Evolutionary conservation across 495 filamentous ascomycete species (phyloP), one percentile per base, ranked within the genome.

Genomic region (Aspergillus indologenus): DNA sequence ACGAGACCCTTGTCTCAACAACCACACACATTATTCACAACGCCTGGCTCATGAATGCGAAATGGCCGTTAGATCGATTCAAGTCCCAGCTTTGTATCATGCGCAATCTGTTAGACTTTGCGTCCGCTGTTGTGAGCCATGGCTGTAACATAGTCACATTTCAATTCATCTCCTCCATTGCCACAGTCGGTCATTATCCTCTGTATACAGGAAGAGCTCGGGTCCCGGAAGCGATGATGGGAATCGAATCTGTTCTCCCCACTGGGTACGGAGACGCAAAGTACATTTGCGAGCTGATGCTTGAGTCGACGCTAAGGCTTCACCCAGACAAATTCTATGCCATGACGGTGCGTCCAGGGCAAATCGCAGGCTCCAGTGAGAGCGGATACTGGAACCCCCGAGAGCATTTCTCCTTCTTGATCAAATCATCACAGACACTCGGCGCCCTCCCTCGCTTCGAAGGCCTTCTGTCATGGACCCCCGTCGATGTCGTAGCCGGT

Each of bases 151-250:
- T n/a, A n/a, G n/a, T n/a, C n/a, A n/a, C n/a, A n/a, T 81, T 83
- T 62, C 79, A 81, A 56, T 68, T 86, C 34, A 66, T 85, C 17
- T 86, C 83, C 0, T 85, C 83, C 9, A 80, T 86, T 47, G 74
- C 65, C 0, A 64, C 67, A 0, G 78, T 84, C 0, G 81, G 81
- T n/a, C n/a, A n/a, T n/a, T n/a, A n/a, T n/a, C n/a, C n/a, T n/a
- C n/a, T n/a, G n/a, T n/a, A n/a, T n/a, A n/a, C n/a, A n/a, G n/a
- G n/a, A n/a, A n/a, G n/a, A n/a, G n/a, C n/a, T n/a, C n/a, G n/a
- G 2, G 75, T 83, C 0, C 76, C 72, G 0, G 68, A 71, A 24
- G 54, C 61, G 15, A 15, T 18, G 2, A 60, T 61, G 43, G 34
- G 14, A 2, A 65, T 77, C 5, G 63, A 74, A 0, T 67, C 66